Percentiles rank a stretch among this genome's conserved stretches.
Evolutionary conservation across 1,284 basidiomycete genomes (phyloP).

Genomic region (Pseudozyma pruni): DNA sequence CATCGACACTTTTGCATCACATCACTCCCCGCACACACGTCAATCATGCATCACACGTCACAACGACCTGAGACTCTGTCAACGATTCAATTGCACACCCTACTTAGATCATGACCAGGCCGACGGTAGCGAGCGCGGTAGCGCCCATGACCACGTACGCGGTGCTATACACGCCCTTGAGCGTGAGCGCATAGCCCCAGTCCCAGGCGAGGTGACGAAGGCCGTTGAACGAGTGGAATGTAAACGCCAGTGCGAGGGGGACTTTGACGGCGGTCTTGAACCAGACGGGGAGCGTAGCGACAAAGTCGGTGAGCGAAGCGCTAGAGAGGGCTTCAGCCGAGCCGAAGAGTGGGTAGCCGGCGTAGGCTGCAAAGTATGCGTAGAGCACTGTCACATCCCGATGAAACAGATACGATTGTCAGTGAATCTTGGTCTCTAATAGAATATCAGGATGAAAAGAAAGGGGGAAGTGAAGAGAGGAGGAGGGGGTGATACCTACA

Average conservation of each 20-base stretch:
- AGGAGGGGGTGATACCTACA: slow-evolving; percentile 33
- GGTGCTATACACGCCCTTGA: slow-evolving; percentile 58
- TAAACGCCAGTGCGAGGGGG: slow-evolving; percentile 51
- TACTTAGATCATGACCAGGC: slow-evolving; percentile 50
- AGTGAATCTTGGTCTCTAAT: not conserved
- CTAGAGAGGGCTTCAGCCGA: slow-evolving; percentile 75
- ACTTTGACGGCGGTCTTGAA: slow-evolving; percentile 62
- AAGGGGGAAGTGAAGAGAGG: not conserved
- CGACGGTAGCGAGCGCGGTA: slow-evolving; percentile 50
- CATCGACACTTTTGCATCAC: no score
- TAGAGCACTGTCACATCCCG: slow-evolving; percentile 74
- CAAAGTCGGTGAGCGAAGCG: slow-evolving; percentile 79
- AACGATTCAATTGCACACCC: not conserved
- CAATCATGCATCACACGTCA: not conserved
- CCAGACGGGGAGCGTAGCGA: slow-evolving; percentile 71
- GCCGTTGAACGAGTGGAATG: slow-evolving; percentile 89
- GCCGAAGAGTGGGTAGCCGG: slow-evolving; percentile 78
- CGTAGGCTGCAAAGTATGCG: slow-evolving; percentile 86
- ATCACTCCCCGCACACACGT: not conserved
- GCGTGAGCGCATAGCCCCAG: slow-evolving; percentile 73
- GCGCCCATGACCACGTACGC: slow-evolving; percentile 62
- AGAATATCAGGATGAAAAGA: no score
- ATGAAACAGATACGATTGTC: not conserved
- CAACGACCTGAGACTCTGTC: no score
- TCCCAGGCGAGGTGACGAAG: slow-evolving; percentile 93